These are phyloP conservation scores for Podosphaera xanthii DNA, from an alignment of 2,329 filamentous ascomycete species.

Conservation along the genomic window DNA sequence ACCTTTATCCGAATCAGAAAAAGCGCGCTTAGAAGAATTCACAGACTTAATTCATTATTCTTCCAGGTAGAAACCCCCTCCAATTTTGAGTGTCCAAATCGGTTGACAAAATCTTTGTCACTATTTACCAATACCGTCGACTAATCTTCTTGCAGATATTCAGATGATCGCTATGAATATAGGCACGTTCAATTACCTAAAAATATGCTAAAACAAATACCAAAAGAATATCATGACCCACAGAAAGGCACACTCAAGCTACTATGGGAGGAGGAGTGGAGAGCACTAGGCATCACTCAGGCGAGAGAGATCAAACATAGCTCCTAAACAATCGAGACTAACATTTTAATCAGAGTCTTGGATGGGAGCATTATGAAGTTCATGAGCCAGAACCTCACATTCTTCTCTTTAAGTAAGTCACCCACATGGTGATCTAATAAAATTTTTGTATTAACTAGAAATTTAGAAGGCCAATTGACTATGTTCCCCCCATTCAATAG, in stretches of 20 bases:
- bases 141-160: slow-evolving; percentile 40
- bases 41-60: slow-evolving; percentile 92
- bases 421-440: neutral
- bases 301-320: slow-evolving; percentile 24
- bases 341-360: slow-evolving; percentile 46
- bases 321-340: neutral
- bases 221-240: slow-evolving; percentile 79
- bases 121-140: neutral
- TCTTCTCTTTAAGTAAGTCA: slow-evolving; percentile 80
- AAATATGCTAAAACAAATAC: slow-evolving; percentile 92
- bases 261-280: slow-evolving; percentile 97
- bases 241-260: slow-evolving; percentile 83
- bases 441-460: slow-evolving; percentile 4
- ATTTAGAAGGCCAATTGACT: slow-evolving; percentile 15
- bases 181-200: slow-evolving; percentile 95
- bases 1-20: slow-evolving; percentile 58
- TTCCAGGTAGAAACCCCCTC: slow-evolving; percentile 35
- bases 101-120: neutral
- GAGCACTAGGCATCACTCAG: slow-evolving; percentile 90
- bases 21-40: slow-evolving; percentile 69
- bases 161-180: slow-evolving; percentile 83
- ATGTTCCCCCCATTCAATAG: slow-evolving; percentile 10
- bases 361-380: slow-evolving; percentile 98
- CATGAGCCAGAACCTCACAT: slow-evolving; percentile 98
- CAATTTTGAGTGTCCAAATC: neutral